Evolutionary conservation across 2,329 filamentous ascomycete genomes (phyloP), one percentile per base, ranked within the genome.

Genomic region (Penicillium expansum): DNA sequence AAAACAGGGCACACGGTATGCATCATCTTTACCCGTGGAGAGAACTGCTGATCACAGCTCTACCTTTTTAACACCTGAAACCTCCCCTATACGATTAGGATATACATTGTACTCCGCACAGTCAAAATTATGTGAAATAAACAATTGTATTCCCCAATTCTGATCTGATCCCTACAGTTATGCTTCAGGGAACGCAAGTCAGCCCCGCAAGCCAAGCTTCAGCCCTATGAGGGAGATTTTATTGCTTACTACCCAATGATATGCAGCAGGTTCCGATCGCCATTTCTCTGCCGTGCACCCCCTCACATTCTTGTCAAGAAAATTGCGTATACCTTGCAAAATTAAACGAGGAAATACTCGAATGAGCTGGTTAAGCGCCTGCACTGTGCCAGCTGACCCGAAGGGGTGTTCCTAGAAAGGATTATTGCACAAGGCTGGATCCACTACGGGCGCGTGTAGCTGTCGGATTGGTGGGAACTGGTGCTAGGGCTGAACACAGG

Each of bases 181-280:
- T 18, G 24, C n/a, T 20, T 16, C 22, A 6, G 13, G 22, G 18
- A 24, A 33, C 24, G 27, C 48, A 9, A 44, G 16, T 41, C 27
- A 35, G 58, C 62, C 57, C 62, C 56, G 57, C 52, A 55, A 50
- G 65, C 57, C 57, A 68, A 69, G 60, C 65, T 60, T 70, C 69
- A 71, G 69, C 69, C 69, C 69, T 70, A 71, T 66, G 56, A 52
- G 67, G 66, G 67, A 35, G 16, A n/a, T 52, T 39, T 55, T 18
- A 52, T 56, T 48, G 24, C 45, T 47, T 33, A 42, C 33, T 32
- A 49, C 35, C 29, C 27, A 52, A 43, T 44, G 11, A 52, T 6
- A 42, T 9, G 9, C 20, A 33, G 24, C 29, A 39, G 7, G 13
- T n/a, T 52, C 37, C 29, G 42, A 52, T 50, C 43, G 33, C 50